A percentile compares a stretch with the other conserved stretches of the same genome.
Conservation (phyloP, 1,139 yeast genomes). For the Debaryomyces sp. region DNA sequence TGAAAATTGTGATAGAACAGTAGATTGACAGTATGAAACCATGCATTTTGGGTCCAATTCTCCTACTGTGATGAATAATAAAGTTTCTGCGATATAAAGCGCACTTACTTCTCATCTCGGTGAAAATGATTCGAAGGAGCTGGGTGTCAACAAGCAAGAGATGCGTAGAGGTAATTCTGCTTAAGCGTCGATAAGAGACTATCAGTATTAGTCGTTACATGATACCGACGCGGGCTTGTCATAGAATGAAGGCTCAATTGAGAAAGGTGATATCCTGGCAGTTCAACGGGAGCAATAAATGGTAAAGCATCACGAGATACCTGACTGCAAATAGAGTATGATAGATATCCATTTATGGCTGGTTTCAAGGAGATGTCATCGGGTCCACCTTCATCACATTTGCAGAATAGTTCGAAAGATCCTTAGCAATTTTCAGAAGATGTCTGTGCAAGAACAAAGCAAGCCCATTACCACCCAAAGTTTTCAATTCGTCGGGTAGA, state of each 20-base stretch:
- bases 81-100: conserved; percentile 21
- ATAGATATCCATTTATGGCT: no score
- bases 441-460: no score
- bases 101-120: conserved; percentile 31
- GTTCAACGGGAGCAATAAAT: neutral
- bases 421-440: no score
- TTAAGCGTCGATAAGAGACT: conserved; percentile 41
- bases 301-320: conserved; percentile 16
- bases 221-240: conserved; percentile 47
- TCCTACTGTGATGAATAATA: conserved; percentile 21
- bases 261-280: conserved; percentile 32
- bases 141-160: conserved; percentile 16
- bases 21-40: conserved; percentile 20
- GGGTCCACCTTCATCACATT: no score
- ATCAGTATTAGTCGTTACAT: conserved; percentile 45
- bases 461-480: no score
- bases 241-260: conserved; percentile 28
- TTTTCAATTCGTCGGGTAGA: no score
- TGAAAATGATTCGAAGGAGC: conserved; percentile 28
- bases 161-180: conserved; percentile 30
- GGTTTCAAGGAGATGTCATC: no score
- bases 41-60: no score
- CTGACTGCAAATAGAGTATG: conserved; percentile 13
- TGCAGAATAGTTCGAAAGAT: no score
- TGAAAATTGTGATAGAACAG: neutral